Evolutionary conservation across 2,329 filamentous ascomycete genomes (phyloP).

Genomic region (Pyricularia pennisetigena): DNA sequence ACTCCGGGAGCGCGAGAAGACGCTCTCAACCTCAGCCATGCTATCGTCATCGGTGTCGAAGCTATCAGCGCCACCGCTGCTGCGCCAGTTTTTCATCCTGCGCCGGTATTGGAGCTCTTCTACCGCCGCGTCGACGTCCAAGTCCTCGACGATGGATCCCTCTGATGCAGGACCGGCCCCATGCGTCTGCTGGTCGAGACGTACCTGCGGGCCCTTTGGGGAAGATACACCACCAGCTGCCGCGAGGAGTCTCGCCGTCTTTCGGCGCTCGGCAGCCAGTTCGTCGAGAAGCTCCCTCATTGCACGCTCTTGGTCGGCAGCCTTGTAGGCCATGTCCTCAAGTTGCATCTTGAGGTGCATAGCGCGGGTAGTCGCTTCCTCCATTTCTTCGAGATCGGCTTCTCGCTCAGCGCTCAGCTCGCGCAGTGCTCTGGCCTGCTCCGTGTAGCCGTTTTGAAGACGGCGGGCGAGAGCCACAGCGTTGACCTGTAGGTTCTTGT

Average conservation of each 20-base stretch:
- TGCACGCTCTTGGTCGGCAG: conserved; percentile 40
- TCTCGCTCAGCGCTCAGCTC: conserved; percentile 45
- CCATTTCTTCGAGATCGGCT: conserved; percentile 42
- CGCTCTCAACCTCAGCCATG: conserved; percentile 33
- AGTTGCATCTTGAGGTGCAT: conserved; percentile 48
- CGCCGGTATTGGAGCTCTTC: conserved; percentile 35
- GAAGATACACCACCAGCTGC: neutral
- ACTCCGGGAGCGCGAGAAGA: conserved; percentile 52
- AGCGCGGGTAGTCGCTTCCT: conserved; percentile 42
- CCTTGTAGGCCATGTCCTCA: conserved; percentile 45
- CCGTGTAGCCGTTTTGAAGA: conserved; percentile 50
- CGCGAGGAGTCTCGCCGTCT: conserved; percentile 20
- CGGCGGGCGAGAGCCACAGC: conserved; percentile 43
- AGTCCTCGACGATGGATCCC: conserved; percentile 36
- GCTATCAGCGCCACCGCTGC: conserved; percentile 28
- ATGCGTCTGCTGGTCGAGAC: conserved; percentile 26
- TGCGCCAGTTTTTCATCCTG: conserved; percentile 24
- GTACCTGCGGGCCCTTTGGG: conserved; percentile 5
- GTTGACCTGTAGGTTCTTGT: conserved; percentile 50
- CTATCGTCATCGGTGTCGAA: conserved; percentile 39
- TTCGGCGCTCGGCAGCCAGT: conserved; percentile 33
- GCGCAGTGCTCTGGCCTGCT: conserved; percentile 36
- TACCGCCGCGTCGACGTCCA: conserved; percentile 40
- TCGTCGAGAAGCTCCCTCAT: conserved; percentile 35
- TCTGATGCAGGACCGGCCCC: conserved; percentile 16